Percentiles rank a stretch among this genome's conserved stretches.
These are phyloP conservation scores for Aureobasidium namibiae DNA, from an alignment of 2,329 filamentous ascomycete genomes.

Conservation along the genomic window DNA sequence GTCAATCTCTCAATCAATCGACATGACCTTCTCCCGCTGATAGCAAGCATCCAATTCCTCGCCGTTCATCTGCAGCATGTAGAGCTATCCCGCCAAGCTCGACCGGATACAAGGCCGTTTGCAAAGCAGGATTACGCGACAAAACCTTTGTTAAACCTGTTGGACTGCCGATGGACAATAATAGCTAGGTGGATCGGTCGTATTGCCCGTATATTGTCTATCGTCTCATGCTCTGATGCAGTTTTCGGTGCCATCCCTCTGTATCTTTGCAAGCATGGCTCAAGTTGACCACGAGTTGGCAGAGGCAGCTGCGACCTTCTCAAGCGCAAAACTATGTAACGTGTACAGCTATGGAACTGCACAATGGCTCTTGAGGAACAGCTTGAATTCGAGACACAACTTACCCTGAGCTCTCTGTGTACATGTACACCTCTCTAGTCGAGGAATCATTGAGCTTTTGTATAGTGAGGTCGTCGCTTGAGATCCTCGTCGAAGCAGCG, in stretches of 20 bases:
- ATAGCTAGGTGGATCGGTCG: neutral
- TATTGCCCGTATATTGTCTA: neutral
- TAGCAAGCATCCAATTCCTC: neutral
- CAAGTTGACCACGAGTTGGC: neutral
- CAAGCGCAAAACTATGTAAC: too few relatives aligned
- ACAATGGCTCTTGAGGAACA: too few relatives aligned
- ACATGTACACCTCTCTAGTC: too few relatives aligned
- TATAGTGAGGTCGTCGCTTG: too few relatives aligned
- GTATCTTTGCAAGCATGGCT: neutral
- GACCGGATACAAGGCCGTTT: constrained; percentile 8
- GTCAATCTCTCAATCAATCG: constrained; percentile 3
- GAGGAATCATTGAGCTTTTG: too few relatives aligned
- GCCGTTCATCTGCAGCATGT: neutral
- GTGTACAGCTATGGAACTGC: too few relatives aligned
- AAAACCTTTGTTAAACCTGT: constrained; percentile 11
- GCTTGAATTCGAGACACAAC: too few relatives aligned
- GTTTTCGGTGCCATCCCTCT: neutral
- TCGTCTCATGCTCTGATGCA: neutral
- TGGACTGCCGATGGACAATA: neutral
- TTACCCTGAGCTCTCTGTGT: too few relatives aligned
- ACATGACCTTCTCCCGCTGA: neutral
- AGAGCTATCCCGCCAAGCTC: neutral
- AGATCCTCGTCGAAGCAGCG: too few relatives aligned
- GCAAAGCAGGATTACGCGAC: constrained; percentile 8
- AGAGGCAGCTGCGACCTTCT: neutral